Conservation (phyloP, 2,329 filamentous ascomycete species). For the Colletotrichum destructivum region DNA sequence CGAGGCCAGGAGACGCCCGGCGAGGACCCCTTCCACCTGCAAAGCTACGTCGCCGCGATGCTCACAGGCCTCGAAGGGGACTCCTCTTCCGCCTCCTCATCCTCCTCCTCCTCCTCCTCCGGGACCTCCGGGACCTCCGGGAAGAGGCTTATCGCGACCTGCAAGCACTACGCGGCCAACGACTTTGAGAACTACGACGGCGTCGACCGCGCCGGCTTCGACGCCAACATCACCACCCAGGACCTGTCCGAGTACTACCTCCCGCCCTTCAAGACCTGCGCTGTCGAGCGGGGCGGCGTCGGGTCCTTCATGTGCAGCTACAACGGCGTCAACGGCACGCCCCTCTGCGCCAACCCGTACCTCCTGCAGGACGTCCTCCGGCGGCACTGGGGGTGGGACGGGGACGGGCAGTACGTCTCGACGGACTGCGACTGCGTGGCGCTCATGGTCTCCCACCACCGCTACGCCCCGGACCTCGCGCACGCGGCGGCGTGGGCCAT, state of each 20-base stretch:
- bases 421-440: constrained; percentile 70
- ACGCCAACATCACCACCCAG: constrained; percentile 71
- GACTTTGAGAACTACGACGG: constrained; percentile 66
- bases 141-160: constrained; percentile 66
- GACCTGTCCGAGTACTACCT: constrained; percentile 79
- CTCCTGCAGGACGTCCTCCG: constrained; percentile 75
- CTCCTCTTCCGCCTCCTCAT: constrained; percentile 20
- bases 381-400: constrained; percentile 76
- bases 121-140: too few relatives aligned
- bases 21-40: constrained; percentile 67
- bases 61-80: constrained; percentile 67
- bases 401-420: constrained; percentile 74
- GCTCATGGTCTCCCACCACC: constrained; percentile 36
- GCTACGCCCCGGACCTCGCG: constrained; percentile 43
- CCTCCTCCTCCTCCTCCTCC: too few relatives aligned
- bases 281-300: constrained; percentile 68
- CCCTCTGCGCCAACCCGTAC: constrained; percentile 74
- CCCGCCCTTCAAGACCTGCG: constrained; percentile 76
- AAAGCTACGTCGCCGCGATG: constrained; percentile 66
- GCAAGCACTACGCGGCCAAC: constrained; percentile 73
- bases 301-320: constrained; percentile 75
- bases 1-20: constrained; percentile 73
- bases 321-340: constrained; percentile 76
- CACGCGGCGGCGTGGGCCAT: constrained; percentile 53
- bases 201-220: constrained; percentile 65